Evolutionary conservation across 352 stramenopile genomes (phyloP), one percentile per base, ranked within the genome.

Genomic region (Discostella stelligera): DNA sequence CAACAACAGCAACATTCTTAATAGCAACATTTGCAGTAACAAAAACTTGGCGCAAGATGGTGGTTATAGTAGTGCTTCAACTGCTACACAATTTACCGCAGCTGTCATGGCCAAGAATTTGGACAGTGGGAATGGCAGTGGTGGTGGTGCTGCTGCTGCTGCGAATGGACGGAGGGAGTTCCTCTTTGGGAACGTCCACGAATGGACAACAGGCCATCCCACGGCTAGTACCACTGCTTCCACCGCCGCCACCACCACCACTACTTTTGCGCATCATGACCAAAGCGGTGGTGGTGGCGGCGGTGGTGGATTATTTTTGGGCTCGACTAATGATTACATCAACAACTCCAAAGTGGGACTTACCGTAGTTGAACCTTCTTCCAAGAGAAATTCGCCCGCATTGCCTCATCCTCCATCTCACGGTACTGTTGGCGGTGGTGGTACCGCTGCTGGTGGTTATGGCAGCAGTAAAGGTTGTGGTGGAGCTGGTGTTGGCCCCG

Each of bases 301-400:
- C 5, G 27, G 27, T 2, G 27, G 27, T 32, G 27, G 27, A 32
- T 2, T 32, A 32, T 32, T 32, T 32, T 32, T 2, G 27, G 27
- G 27, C 27, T 32, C 27, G 2, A 5, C 27, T 6, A 2, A 32
- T 32, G 5, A 32, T 32, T 5, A 39, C 32, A 74, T 61, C 44
- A 44, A 16, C 41, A 74, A 55, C 52, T 54, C 27, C 52, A 71
- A 66, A 0, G 48, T 72, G 9, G 74, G 74, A 37, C 44, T 82
- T 1, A 82, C 68, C 13, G 68, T 82, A 11, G 75, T 82, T 8
- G 75, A 82, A 54, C 75, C 75, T 0, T 58, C 49, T 14, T 65
- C 66, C 39, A 27, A 59, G 16, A 49, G 68, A 6, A 77, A 71
- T 66, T 74, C 67, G 20, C 67, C 74, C 16, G 74, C 66, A 20